Evolutionary conservation across 352 stramenopile genomes (phyloP).

Genomic region (Phytopythium mirpurense): DNA sequence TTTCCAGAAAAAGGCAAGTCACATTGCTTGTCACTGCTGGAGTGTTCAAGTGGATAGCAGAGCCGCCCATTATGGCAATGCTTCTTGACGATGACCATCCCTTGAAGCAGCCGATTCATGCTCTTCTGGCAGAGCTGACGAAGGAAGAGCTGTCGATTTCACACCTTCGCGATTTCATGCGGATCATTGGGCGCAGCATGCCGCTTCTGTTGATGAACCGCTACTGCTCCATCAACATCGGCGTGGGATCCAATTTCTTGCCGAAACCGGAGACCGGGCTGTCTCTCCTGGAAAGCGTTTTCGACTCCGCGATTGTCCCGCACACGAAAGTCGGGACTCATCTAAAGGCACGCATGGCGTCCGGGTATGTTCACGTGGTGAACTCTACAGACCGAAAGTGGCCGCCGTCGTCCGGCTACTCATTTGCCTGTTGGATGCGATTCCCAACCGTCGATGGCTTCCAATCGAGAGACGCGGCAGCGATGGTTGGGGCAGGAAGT

Average conservation of each 20-base stretch:
- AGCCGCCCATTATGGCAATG: conserved; percentile 28
- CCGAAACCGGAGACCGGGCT: conserved; percentile 29
- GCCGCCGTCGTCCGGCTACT: conserved; percentile 70
- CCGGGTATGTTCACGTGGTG: conserved; percentile 60
- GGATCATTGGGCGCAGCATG: conserved; percentile 49
- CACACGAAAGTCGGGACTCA: conserved; percentile 54
- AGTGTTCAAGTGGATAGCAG: conserved; percentile 47
- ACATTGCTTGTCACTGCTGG: conserved; percentile 43
- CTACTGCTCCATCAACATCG: conserved; percentile 7
- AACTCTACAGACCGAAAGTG: conserved; percentile 54
- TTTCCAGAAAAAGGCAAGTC: conserved; percentile 48
- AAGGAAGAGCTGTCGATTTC: conserved; percentile 44
- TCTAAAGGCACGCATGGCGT: conserved; percentile 38
- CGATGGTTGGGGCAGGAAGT: neutral
- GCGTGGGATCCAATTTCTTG: neutral
- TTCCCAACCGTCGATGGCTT: conserved; percentile 23
- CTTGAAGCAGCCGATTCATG: conserved; percentile 26
- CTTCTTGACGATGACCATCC: conserved; percentile 24
- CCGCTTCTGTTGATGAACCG: conserved; percentile 29
- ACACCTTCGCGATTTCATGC: conserved; percentile 46
- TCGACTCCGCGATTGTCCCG: conserved; percentile 38
- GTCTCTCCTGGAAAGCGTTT: conserved; percentile 29
- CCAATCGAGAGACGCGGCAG: neutral
- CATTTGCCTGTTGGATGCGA: conserved; percentile 67
- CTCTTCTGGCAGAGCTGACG: conserved; percentile 37